A percentile compares a stretch with the other conserved stretches of the same genome.
Conservation (phyloP, 345 rosid genomes). For the Adansonia digitata region DNA sequence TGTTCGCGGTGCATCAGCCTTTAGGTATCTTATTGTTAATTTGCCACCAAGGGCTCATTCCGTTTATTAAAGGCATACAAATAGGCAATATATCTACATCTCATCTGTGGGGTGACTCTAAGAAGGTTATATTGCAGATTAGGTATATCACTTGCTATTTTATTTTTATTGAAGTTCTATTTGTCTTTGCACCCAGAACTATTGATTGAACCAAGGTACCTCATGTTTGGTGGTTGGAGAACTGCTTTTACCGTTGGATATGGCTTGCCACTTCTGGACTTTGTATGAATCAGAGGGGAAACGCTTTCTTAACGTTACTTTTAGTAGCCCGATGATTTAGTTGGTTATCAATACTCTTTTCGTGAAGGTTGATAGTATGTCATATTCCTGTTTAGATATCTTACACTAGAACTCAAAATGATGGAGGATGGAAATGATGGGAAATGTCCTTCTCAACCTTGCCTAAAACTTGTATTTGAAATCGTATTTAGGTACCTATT, state of each 20-base stretch:
- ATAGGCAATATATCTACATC: conserved; percentile 99
- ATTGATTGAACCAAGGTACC: conserved; percentile 87
- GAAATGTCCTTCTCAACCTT: neutral
- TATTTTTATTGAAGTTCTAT: conserved; percentile 21
- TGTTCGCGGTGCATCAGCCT: conserved; percentile 65
- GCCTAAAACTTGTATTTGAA: neutral
- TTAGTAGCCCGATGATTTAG: conserved; percentile 70
- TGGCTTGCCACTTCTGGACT: conserved; percentile 79
- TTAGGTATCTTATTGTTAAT: conserved; percentile 62
- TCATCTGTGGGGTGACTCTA: conserved; percentile 66
- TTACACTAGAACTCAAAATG: neutral
- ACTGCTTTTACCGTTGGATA: conserved; percentile 94
- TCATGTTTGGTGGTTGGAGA: conserved; percentile 96
- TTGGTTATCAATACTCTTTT: conserved; percentile 66
- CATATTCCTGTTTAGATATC: neutral
- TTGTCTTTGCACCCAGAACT: conserved; percentile 69
- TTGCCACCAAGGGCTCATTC: conserved; percentile 97
- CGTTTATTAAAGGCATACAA: conserved; percentile 84
- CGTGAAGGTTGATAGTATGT: conserved; percentile 57
- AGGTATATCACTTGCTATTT: conserved; percentile 9
- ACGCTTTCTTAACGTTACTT: conserved; percentile 69
- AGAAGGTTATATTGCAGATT: conserved; percentile 49
- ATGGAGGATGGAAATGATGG: neutral
- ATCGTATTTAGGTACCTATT: neutral
- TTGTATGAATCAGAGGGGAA: conserved; percentile 73